Evolutionary conservation across 1,284 basidiomycete species (phyloP).

Genomic region (Tilletia walkeri): DNA sequence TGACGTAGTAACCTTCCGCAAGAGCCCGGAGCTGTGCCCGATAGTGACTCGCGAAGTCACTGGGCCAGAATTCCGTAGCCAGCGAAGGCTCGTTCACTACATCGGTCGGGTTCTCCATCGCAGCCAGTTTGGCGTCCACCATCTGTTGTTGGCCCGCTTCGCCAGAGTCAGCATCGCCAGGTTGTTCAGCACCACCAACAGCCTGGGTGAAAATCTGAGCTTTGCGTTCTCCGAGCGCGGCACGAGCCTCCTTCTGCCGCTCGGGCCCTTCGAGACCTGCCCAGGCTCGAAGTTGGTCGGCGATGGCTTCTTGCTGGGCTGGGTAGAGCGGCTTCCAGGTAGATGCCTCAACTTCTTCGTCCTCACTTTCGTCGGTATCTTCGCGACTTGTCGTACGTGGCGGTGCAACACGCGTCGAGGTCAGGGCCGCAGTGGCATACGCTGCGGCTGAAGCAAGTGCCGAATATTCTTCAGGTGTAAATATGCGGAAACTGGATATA

Average conservation of each 20-base stretch:
- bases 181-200: neutral
- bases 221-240: conserved; percentile 37
- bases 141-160: neutral
- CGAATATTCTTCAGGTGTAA: conserved; percentile 38
- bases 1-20: conserved; percentile 45
- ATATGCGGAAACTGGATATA: conserved; percentile 28
- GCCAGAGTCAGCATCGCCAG: neutral
- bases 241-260: conserved; percentile 38
- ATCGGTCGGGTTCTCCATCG: conserved; percentile 8
- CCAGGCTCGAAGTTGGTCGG: conserved; percentile 41
- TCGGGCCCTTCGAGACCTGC: conserved; percentile 50
- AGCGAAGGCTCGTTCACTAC: conserved; percentile 22
- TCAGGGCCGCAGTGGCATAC: conserved; percentile 45
- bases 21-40: conserved; percentile 45
- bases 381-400: neutral
- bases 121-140: conserved; percentile 3
- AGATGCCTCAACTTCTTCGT: conserved; percentile 17
- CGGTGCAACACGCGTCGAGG: conserved; percentile 32
- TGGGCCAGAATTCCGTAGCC: conserved; percentile 40
- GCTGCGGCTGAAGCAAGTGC: conserved; percentile 47
- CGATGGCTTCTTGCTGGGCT: conserved; percentile 37
- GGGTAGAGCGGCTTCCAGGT: conserved; percentile 31
- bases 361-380: conserved; percentile 18
- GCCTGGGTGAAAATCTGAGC: conserved; percentile 32
- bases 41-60: conserved; percentile 51